Base-by-base conservation (phyloP, 768 basidiomycete species). In the Russula foetens region DNA sequence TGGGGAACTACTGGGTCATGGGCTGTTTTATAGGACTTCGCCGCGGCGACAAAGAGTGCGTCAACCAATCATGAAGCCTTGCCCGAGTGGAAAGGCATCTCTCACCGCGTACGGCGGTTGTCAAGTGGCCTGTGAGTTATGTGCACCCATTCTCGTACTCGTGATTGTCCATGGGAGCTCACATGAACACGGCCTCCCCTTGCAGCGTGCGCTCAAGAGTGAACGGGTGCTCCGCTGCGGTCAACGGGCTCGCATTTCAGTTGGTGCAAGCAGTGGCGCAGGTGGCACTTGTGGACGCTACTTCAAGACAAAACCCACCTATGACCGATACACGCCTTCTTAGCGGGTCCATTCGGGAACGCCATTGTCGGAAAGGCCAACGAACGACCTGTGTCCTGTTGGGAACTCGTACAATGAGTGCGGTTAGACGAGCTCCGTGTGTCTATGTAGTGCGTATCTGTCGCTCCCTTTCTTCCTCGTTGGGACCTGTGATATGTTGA, bases 251-350 rank as follows among this genome's bases (percentile, higher is more conserved):
- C 23, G 71, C 82, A 0, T 85, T 81, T n/a, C n/a, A n/a, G n/a
- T n/a, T 59, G 83, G 83, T 46, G 72, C 80, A 7, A 51, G 81
- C 0, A 29, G 71, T 0, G 82, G 82, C 9, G 70, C 81, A 2
- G 83, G 83, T 19, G 83, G 83, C 69, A 83, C 80, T 11, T 85
- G 83, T 62, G 83, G 83, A 15, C 79, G 83, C 39, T 84, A 83
- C 74, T 84, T 85, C 68, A 70, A 75, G 21, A 50, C 84, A 59
- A 81, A 81, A 1, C 81, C 75, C 38, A 74, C 68, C 19, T 60
- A 68, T 11, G 82, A 84, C 68, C 83, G 83, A 23, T 83, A 71
- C 72, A 78, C 80, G 23, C 80, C 81, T 0, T 58, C 71, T 0
- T 83, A 65, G 69, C 73, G 19, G 82, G 81, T 9, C 80, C 82